Conservation (phyloP, 345 rosid genomes). For the Bruguiera sexangula region DNA sequence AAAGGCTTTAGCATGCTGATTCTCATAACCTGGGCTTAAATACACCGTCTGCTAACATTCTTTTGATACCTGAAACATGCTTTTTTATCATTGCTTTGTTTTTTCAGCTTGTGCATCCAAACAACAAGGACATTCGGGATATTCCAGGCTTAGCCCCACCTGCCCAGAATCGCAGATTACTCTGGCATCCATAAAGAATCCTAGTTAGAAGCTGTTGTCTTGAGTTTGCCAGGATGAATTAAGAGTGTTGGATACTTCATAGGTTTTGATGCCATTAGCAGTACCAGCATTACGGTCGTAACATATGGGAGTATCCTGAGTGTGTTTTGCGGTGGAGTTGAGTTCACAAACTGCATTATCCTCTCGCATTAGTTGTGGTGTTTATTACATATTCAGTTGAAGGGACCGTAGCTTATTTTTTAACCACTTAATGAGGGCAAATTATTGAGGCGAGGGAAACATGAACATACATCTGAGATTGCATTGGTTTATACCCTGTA, state of each 20-base stretch:
- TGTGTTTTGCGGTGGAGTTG: background rate
- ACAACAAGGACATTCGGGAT: constrained; percentile 78
- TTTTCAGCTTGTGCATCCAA: constrained; percentile 78
- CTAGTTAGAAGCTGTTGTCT: background rate
- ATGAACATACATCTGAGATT: background rate
- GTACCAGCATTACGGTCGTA: background rate
- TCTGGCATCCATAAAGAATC: constrained; percentile 46
- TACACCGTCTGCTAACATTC: too few relatives aligned
- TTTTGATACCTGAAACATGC: background rate
- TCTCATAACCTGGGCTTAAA: too few relatives aligned
- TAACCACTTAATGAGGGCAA: too few relatives aligned
- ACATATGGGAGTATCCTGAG: background rate
- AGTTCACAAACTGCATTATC: background rate
- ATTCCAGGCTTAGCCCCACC: constrained; percentile 97
- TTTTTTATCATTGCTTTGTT: background rate
- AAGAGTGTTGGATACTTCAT: background rate
- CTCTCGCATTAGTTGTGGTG: too few relatives aligned
- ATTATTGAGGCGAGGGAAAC: too few relatives aligned
- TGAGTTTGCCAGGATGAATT: background rate
- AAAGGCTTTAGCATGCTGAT: too few relatives aligned
- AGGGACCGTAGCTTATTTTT: background rate
- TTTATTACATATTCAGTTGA: too few relatives aligned
- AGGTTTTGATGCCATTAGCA: background rate
- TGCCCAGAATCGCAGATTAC: constrained; percentile 67
- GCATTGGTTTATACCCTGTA: constrained; percentile 6